Conservation (phyloP, 2,329 filamentous ascomycete species). For the Ceratocystis papillata region DNA sequence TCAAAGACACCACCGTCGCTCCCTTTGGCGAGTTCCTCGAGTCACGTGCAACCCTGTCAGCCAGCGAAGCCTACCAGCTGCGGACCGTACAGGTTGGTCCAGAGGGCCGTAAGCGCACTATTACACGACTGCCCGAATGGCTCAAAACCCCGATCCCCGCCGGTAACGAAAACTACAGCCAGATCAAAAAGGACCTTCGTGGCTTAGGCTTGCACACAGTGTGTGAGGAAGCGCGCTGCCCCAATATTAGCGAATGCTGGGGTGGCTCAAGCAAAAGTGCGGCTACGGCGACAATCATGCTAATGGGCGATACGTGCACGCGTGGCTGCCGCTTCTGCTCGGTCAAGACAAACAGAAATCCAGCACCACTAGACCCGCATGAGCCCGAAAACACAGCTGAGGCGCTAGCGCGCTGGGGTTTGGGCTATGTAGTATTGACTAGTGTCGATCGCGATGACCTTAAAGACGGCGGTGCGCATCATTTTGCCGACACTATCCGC, state of each 20-base stretch:
- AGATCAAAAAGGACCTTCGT: slow-evolving; percentile 85
- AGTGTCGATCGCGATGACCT: slow-evolving; percentile 90
- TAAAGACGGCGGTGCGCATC: slow-evolving; percentile 71
- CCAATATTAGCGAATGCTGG: slow-evolving; percentile 98
- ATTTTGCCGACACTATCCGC: slow-evolving; percentile 88
- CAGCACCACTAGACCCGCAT: slow-evolving; percentile 77
- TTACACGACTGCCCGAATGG: slow-evolving; percentile 77
- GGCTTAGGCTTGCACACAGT: slow-evolving; percentile 88
- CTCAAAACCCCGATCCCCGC: slow-evolving; percentile 90
- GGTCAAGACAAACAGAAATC: slow-evolving; percentile 73
- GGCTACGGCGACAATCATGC: slow-evolving; percentile 96
- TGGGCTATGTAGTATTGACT: slow-evolving; percentile 93
- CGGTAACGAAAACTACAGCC: slow-evolving; percentile 73
- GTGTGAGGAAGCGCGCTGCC: slow-evolving; percentile 93
- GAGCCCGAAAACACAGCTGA: slow-evolving; percentile 96
- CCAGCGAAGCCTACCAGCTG: slow-evolving; percentile 48
- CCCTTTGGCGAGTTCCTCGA: slow-evolving; percentile 49
- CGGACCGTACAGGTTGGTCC: slow-evolving; percentile 55
- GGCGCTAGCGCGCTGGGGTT: slow-evolving; percentile 79
- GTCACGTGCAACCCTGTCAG: slow-evolving; percentile 36
- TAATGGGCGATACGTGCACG: slow-evolving; percentile 98
- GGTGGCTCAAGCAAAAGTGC: slow-evolving; percentile 78
- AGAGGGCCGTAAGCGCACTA: slow-evolving; percentile 50
- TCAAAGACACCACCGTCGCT: slow-evolving; percentile 48
- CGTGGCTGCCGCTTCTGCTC: slow-evolving; percentile 93